Conservation (phyloP, 2,329 filamentous ascomycete species). For the Colletotrichum neosansevieriae region DNA sequence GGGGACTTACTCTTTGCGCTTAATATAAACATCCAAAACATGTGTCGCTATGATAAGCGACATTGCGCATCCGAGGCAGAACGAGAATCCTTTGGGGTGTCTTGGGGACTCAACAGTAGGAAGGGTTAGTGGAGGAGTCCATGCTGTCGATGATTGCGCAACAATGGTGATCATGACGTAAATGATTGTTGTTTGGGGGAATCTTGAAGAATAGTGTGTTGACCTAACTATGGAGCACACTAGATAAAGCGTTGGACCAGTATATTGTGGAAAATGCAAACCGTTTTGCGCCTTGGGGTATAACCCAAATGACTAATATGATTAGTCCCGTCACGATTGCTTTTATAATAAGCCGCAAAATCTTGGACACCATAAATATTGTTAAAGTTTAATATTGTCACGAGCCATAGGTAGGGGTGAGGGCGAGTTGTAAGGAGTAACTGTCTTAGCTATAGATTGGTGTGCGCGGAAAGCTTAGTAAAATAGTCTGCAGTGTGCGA, state of each 20-base stretch:
- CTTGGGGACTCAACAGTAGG: constrained; percentile 57
- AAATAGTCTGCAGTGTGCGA: too few relatives aligned
- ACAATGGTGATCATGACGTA: constrained; percentile 49
- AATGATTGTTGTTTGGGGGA: constrained; percentile 35
- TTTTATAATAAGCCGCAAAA: too few relatives aligned
- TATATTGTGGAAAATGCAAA: constrained; percentile 60
- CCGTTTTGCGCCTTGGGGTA: constrained; percentile 66
- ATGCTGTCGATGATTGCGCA: constrained; percentile 66
- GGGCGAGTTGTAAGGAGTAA: too few relatives aligned
- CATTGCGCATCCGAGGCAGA: constrained; percentile 34
- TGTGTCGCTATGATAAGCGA: constrained; percentile 36
- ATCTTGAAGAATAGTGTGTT: constrained; percentile 35
- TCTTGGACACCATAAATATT: too few relatives aligned
- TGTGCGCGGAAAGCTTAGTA: too few relatives aligned
- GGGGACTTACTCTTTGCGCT: constrained; percentile 36
- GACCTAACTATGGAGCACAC: constrained; percentile 37
- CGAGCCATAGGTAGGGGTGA: too few relatives aligned
- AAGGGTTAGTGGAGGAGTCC: constrained; percentile 65
- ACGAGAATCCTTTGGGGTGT: constrained; percentile 61
- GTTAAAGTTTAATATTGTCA: too few relatives aligned
- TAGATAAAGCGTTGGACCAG: constrained; percentile 33
- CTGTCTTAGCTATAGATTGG: too few relatives aligned
- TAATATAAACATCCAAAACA: constrained; percentile 38
- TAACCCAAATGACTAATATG: constrained; percentile 66
- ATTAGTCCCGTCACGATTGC: constrained; percentile 21